Evolutionary conservation across 2,329 filamentous ascomycete species (phyloP).

Genomic region (Colletotrichum sublineola): DNA sequence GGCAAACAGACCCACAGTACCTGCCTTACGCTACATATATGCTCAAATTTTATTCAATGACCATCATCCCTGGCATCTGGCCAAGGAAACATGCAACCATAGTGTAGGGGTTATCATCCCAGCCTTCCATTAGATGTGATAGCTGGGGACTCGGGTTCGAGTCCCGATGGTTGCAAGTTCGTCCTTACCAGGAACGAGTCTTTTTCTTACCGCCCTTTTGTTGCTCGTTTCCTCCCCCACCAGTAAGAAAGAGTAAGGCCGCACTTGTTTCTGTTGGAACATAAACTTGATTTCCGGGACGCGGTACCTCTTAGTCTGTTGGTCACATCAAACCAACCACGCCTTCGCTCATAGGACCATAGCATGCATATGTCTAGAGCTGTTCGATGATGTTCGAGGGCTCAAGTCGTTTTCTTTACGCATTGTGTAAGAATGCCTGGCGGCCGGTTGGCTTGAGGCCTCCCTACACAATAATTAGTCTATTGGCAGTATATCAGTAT

Average conservation of each 20-base stretch:
- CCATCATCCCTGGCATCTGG: background rate
- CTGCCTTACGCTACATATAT: background rate
- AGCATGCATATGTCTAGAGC: background rate
- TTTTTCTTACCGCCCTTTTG: background rate
- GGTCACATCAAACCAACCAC: background rate
- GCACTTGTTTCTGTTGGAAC: background rate
- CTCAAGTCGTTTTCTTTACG: background rate
- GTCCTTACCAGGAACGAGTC: too few species aligned
- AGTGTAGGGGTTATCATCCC: slow-evolving; percentile 26
- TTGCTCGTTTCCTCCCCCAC: background rate
- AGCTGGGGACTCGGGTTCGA: slow-evolving; percentile 21
- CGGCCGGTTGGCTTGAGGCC: background rate
- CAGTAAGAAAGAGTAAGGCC: background rate
- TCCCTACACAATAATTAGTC: background rate
- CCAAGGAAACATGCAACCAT: background rate
- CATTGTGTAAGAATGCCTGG: background rate
- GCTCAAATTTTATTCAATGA: accelerated
- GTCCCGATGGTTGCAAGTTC: slow-evolving; percentile 3
- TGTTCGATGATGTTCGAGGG: background rate
- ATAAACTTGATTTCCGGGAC: background rate
- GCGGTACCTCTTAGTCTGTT: too few species aligned
- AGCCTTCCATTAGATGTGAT: slow-evolving; percentile 1
- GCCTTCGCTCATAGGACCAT: background rate
- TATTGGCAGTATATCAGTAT: background rate
- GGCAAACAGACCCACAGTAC: too few species aligned